These are phyloP conservation scores for Diutina ranongensis DNA, from an alignment of 1,139 yeast genomes.

Conservation along the genomic window DNA sequence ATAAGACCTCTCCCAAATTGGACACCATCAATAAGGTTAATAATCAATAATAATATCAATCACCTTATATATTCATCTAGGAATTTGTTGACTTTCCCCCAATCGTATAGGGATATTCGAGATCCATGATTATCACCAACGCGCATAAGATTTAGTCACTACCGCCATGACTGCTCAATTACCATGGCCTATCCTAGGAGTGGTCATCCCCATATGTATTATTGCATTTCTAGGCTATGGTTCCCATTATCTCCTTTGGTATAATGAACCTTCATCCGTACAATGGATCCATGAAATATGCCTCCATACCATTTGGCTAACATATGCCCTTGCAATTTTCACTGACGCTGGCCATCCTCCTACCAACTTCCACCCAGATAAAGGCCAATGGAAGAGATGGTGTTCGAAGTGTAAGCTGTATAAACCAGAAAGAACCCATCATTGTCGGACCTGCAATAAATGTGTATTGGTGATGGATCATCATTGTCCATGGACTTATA, in stretches of 20 bases:
- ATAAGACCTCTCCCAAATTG: no score
- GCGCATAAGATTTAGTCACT: background rate
- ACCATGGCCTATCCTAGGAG: constrained; percentile 3
- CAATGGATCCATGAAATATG: constrained; percentile 41
- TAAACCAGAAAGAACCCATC: constrained; percentile 75
- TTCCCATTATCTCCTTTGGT: constrained; percentile 47
- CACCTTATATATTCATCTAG: no score
- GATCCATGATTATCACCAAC: no score
- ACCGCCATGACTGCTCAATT: background rate
- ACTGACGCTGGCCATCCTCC: constrained; percentile 53
- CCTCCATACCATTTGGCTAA: constrained; percentile 55
- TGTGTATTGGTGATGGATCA: constrained; percentile 80
- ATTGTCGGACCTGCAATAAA: constrained; percentile 49
- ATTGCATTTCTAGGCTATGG: constrained; percentile 57
- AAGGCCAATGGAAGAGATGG: constrained; percentile 42
- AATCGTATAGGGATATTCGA: no score
- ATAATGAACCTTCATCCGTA: constrained; percentile 27
- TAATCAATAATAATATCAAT: no score
- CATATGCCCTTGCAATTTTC: constrained; percentile 49
- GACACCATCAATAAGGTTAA: no score
- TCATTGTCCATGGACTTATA: constrained; percentile 78
- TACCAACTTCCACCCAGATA: constrained; percentile 20
- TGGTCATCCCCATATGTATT: constrained; percentile 45
- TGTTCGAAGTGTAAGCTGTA: constrained; percentile 53
- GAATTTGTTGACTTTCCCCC: no score